Evolutionary conservation across 768 basidiomycete genomes (phyloP).

Genomic region (Boletus sp.): DNA sequence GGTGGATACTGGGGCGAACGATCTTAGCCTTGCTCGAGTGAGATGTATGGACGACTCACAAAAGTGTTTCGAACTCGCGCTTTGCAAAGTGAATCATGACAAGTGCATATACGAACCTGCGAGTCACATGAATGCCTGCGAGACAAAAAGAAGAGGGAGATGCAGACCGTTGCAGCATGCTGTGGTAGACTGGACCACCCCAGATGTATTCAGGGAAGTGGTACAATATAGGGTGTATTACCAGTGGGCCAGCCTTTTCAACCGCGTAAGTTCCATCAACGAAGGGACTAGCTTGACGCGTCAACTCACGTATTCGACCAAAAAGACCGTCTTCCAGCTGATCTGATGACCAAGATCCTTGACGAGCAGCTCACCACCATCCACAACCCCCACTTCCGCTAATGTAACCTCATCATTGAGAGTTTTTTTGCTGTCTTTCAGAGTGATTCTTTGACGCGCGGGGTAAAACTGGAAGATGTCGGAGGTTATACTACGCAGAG

Average conservation of each 20-base stretch:
- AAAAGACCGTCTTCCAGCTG: slow-evolving; percentile 83
- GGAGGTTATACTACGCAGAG: neutral
- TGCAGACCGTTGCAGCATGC: slow-evolving; percentile 70
- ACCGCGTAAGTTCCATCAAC: slow-evolving; percentile 1
- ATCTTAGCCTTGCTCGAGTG: neutral
- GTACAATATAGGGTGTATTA: slow-evolving; percentile 87
- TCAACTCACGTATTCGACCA: slow-evolving; percentile 88
- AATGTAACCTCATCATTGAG: slow-evolving; percentile 66
- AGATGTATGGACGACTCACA: slow-evolving; percentile 46
- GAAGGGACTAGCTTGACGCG: neutral
- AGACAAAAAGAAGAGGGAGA: neutral
- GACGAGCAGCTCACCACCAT: slow-evolving; percentile 65
- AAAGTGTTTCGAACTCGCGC: slow-evolving; percentile 89
- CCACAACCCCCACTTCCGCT: slow-evolving; percentile 50
- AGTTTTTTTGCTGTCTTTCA: slow-evolving; percentile 59
- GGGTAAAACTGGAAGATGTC: slow-evolving; percentile 54
- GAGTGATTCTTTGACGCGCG: slow-evolving; percentile 69
- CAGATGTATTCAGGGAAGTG: slow-evolving; percentile 69
- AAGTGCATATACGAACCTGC: slow-evolving; percentile 66
- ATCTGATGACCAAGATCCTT: slow-evolving; percentile 94
- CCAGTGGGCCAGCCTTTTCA: slow-evolving; percentile 74
- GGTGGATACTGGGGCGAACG: slow-evolving; percentile 66
- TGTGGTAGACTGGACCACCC: slow-evolving; percentile 67
- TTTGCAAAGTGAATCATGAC: slow-evolving; percentile 88
- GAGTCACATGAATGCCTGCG: slow-evolving; percentile 6